phyloP scores from a whole-genome alignment of 257 asterid genomes.

The Gardenia jasminoides region DNA sequence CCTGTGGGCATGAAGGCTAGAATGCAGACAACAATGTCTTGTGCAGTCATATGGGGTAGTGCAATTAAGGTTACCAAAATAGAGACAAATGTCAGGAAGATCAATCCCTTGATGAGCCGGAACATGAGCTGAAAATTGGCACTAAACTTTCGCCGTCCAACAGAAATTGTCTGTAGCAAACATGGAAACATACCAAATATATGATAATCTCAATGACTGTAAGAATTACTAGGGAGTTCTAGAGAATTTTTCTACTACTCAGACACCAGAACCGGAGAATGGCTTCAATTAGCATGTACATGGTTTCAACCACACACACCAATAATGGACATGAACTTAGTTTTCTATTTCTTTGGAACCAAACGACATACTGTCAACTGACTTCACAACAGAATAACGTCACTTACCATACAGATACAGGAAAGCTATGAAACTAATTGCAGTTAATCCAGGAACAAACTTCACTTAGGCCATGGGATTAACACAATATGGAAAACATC shows the following conservation, averaged over 20 bases:
- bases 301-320: background rate
- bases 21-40: slow-evolving; percentile 77
- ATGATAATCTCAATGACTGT: background rate
- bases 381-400: background rate
- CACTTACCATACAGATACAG: background rate
- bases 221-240: background rate
- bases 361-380: background rate
- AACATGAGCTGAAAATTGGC: slow-evolving; percentile 87
- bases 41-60: slow-evolving; percentile 68
- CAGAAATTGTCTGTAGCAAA: slow-evolving; percentile 64
- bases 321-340: background rate
- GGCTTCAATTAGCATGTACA: background rate
- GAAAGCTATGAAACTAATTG: background rate
- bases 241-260: background rate
- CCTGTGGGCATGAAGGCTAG: slow-evolving; percentile 98
- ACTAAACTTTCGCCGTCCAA: slow-evolving; percentile 89
- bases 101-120: slow-evolving; percentile 94
- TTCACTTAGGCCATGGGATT: background rate
- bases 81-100: slow-evolving; percentile 75
- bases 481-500: background rate
- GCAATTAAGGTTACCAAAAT: slow-evolving; percentile 72
- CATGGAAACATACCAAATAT: slow-evolving; percentile 1
- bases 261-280: background rate
- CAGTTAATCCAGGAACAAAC: background rate
- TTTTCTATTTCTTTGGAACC: background rate